These are phyloP conservation scores for Calonectria naviculata DNA, from an alignment of 2,329 filamentous ascomycete species.

Conservation along the genomic window DNA sequence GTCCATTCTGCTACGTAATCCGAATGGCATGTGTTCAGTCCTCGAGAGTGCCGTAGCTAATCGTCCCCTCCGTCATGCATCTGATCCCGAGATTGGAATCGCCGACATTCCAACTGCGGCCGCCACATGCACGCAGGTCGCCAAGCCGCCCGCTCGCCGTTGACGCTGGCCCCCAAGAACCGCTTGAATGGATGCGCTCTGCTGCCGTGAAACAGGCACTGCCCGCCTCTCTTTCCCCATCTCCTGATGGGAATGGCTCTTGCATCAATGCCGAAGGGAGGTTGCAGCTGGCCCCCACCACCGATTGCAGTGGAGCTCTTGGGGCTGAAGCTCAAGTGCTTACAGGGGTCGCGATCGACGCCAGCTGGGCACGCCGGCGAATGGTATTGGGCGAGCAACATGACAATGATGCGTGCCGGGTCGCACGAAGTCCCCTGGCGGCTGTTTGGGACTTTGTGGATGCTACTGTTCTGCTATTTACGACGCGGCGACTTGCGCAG, in stretches of 20 bases:
- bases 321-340: not conserved
- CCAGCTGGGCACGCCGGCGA: not conserved
- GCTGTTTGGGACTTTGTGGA: not conserved
- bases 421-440: not conserved
- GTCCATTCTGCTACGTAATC: not conserved
- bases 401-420: not conserved
- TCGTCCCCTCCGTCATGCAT: not conserved
- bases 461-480: not conserved
- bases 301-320: not conserved
- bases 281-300: not conserved
- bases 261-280: not conserved
- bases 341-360: conserved; percentile 1
- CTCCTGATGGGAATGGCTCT: not conserved
- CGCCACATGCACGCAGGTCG: not conserved
- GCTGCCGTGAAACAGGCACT: not conserved
- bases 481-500: not conserved
- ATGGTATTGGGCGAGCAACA: conserved; percentile 7
- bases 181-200: not conserved
- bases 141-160: not conserved
- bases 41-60: not conserved
- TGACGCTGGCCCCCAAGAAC: not conserved
- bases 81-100: not conserved
- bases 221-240: not conserved
- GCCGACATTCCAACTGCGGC: not conserved
- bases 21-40: not conserved